Evolutionary conservation across 768 basidiomycete species (phyloP).

Genomic region (Roridomyces roridus): DNA sequence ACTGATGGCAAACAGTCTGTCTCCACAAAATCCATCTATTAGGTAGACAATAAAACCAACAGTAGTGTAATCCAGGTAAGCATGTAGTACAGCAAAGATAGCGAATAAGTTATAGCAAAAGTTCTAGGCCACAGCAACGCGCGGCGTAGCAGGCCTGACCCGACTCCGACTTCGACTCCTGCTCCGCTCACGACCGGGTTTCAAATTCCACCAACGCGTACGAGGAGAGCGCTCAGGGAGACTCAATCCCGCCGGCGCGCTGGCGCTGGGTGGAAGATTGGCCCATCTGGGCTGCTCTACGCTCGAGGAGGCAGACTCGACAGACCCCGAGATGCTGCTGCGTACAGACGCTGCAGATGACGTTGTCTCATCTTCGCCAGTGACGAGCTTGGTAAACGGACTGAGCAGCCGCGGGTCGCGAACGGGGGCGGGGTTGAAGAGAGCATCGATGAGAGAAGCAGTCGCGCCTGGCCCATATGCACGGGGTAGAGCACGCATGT

Average conservation of each 20-base stretch:
- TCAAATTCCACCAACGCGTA: constrained; percentile 9
- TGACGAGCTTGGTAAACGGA: constrained; percentile 49
- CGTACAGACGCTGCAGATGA: background rate
- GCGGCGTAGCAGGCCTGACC: too few species aligned
- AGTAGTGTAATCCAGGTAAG: too few species aligned
- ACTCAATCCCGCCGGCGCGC: background rate
- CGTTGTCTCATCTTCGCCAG: background rate
- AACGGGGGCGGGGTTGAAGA: constrained; percentile 76
- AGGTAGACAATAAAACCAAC: too few species aligned
- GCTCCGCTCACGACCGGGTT: background rate
- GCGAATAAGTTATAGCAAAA: too few species aligned
- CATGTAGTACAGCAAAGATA: too few species aligned
- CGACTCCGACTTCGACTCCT: constrained; percentile 16
- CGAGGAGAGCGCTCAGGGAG: background rate
- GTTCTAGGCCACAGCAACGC: too few species aligned
- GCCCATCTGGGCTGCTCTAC: background rate
- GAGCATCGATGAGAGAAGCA: constrained; percentile 75
- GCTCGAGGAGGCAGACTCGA: background rate
- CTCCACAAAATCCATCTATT: too few species aligned
- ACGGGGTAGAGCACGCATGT: constrained; percentile 51
- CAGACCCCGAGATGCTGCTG: background rate
- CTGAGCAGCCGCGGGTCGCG: constrained; percentile 42
- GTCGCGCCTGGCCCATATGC: constrained; percentile 69
- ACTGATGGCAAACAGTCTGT: too few species aligned
- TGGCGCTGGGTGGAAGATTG: background rate